A percentile compares a stretch with the other conserved stretches of the same genome.
Evolutionary conservation across 306 rosid genomes (phyloP).

Genomic region (Corylus americana): DNA sequence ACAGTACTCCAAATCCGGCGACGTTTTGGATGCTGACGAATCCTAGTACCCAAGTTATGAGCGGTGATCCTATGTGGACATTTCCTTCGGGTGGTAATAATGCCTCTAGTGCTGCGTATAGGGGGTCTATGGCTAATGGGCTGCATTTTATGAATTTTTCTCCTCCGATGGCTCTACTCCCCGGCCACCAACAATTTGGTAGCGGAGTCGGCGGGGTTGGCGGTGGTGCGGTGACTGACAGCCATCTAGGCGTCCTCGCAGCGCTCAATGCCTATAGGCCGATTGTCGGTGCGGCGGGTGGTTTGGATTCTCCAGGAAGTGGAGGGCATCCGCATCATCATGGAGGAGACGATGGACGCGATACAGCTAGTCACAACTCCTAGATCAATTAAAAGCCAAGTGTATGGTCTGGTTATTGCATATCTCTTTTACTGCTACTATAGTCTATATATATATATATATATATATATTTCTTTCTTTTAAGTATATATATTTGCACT

Average conservation of each 20-base stretch:
- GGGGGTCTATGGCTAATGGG: conserved; percentile 53
- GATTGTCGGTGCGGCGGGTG: conserved; percentile 33
- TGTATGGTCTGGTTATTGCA: conserved; percentile 44
- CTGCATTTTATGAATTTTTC: conserved; percentile 87
- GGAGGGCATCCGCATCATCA: conserved; percentile 45
- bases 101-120: conserved; percentile 31
- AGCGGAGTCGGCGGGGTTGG: conserved; percentile 19
- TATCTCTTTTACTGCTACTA: conserved; percentile 15
- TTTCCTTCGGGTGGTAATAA: conserved; percentile 31
- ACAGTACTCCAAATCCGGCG: conserved; percentile 51
- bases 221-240: conserved; percentile 33
- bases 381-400: conserved; percentile 31
- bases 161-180: conserved; percentile 69
- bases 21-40: conserved; percentile 76
- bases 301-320: conserved; percentile 36
- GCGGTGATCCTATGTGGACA: conserved; percentile 48
- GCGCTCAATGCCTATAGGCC: conserved; percentile 70
- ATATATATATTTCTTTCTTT: background rate
- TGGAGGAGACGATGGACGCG: conserved; percentile 51
- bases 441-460: too few species aligned
- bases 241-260: conserved; percentile 71
- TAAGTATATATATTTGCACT: conserved; percentile 38
- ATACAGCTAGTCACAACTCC: conserved; percentile 49
- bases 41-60: conserved; percentile 37
- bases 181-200: conserved; percentile 63